Base-by-base conservation (phyloP, 2,329 filamentous ascomycete species). In the Truncatella angustata region DNA sequence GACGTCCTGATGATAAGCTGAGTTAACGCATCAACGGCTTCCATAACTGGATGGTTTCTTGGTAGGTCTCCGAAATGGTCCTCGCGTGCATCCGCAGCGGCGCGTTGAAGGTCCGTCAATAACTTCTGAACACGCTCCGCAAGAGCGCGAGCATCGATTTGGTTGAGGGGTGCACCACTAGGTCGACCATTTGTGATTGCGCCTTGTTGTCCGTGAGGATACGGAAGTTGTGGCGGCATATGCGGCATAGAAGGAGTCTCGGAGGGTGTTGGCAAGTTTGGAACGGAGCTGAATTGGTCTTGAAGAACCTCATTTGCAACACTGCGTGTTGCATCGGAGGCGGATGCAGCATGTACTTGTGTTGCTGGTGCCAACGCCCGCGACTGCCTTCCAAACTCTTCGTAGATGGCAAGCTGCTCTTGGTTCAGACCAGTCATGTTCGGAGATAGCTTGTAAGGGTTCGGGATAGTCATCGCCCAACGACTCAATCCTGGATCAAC, bases 381-480 rank as follows among this genome's bases (percentile, higher is more conserved):
- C 24, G 90, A 87, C 66, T 96, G 91, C 51, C 91, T 82, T 9
- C 90, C 91, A 69, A 99, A 99, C 57, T 97, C 92, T 64, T 97
- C 92, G 64, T 99, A 99, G 23, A 99, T 95, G 10, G 90, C 90
- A 75, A 97, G 84, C 64, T 99, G 94, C 63, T 97, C 91, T 21
- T 88, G 80, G 64, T 96, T 97, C 48, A 99, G 74, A 4, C 93
- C 93, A 48, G 71, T 69, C 51, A 76, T 64, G 54, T 69, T 81
- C 11, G 90, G 86, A 34, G 88, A 87, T 60, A 97, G 83, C 63
- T 94, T 91, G 74, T 91, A 99, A 0, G 94, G 94, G 60, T 94
- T 90, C 0, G 93, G 93, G 56, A 99, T 96, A 37, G 91, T 92
- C 71, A 91, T 88, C 6, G 92, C 89, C 91, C 93, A 99, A 47